Evolutionary conservation across 495 filamentous ascomycete species (phyloP).

Genomic region (Penicillium salamii): DNA sequence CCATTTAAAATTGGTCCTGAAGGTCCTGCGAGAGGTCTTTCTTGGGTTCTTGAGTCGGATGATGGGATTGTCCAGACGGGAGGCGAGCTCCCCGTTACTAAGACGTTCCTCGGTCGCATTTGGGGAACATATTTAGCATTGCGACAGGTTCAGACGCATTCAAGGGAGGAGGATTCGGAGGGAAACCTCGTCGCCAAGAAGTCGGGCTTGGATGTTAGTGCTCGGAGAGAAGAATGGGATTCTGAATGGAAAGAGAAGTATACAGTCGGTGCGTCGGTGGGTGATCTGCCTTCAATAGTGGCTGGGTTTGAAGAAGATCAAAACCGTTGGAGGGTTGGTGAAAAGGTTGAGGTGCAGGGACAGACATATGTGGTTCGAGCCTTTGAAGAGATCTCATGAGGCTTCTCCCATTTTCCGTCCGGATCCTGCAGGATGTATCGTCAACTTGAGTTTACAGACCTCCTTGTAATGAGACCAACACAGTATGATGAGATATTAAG

Average conservation of each 20-base stretch:
- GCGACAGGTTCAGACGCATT: constrained; percentile 27
- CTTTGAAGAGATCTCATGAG: constrained; percentile 25
- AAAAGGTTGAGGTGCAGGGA: constrained; percentile 25
- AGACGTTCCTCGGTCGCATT: constrained; percentile 37
- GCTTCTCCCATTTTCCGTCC: background rate
- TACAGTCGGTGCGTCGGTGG: constrained; percentile 20
- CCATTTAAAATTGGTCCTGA: constrained; percentile 23
- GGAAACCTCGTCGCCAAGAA: constrained; percentile 21
- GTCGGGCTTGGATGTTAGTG: constrained; percentile 33
- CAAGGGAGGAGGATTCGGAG: constrained; percentile 7
- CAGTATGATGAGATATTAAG: too few relatives aligned
- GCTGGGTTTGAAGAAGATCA: constrained; percentile 20
- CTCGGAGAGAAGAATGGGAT: constrained; percentile 36
- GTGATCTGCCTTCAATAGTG: constrained; percentile 25
- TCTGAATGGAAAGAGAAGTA: constrained; percentile 27
- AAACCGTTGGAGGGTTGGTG: constrained; percentile 12
- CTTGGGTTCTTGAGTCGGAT: constrained; percentile 37
- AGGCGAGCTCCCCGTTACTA: constrained; percentile 22
- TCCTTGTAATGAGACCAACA: too few relatives aligned
- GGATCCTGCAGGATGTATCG: background rate
- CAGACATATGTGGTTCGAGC: constrained; percentile 33
- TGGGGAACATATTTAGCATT: constrained; percentile 40
- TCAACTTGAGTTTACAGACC: too few relatives aligned
- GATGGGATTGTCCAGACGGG: constrained; percentile 13
- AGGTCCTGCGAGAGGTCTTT: constrained; percentile 22